Percentiles rank a stretch among this genome's conserved stretches.
phyloP scores from a whole-genome alignment of 2,329 filamentous ascomycete species.

The Exophiala spinifera region DNA sequence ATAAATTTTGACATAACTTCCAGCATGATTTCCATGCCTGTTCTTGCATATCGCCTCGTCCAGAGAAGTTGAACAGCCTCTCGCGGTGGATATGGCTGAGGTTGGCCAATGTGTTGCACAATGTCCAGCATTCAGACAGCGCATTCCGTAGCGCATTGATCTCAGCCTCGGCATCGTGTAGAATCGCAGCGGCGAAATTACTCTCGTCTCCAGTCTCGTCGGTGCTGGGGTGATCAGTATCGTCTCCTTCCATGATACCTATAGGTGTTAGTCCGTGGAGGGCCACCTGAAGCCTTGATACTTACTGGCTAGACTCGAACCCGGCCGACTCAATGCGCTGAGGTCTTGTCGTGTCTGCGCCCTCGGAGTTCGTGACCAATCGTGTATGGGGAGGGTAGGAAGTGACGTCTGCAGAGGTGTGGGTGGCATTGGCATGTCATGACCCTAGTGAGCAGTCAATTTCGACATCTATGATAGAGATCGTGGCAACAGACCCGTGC shows the following conservation, averaged over 20 bases:
- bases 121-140: constrained; percentile 84
- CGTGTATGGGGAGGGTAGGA: constrained; percentile 23
- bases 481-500: constrained; percentile 4
- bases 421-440: constrained; percentile 24
- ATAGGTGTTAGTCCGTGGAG: constrained; percentile 4
- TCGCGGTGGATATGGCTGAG: constrained; percentile 81
- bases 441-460: constrained; percentile 5
- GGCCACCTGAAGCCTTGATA: neutral
- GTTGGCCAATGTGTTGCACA: constrained; percentile 85
- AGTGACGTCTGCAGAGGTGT: constrained; percentile 27
- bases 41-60: constrained; percentile 74
- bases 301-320: constrained; percentile 36
- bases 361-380: constrained; percentile 29
- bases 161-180: constrained; percentile 54
- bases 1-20: constrained; percentile 86
- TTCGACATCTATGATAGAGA: neutral
- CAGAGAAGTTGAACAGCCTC: constrained; percentile 71
- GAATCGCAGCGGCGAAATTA: constrained; percentile 29
- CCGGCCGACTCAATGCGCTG: constrained; percentile 31
- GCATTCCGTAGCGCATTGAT: constrained; percentile 69
- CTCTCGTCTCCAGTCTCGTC: constrained; percentile 26
- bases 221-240: constrained; percentile 29
- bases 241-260: constrained; percentile 36
- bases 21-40: constrained; percentile 92
- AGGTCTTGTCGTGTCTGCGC: constrained; percentile 32